These are phyloP conservation scores for Tetrahymena elliotti DNA, from an alignment of 73 alveolate species.

Conservation along the genomic window DNA sequence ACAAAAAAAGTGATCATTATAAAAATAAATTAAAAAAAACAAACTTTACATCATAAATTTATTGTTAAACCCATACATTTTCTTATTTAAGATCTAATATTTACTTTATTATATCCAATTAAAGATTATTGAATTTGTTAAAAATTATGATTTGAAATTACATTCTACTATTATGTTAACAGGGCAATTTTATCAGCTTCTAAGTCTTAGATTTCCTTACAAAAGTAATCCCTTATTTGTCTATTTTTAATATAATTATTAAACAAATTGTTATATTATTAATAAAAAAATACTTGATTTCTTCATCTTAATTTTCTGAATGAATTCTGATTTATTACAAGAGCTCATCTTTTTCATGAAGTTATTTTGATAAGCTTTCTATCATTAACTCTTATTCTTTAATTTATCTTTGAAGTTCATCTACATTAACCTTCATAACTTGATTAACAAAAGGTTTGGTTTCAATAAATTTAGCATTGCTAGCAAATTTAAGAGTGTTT, in stretches of 20 bases:
- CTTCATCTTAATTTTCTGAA: not conserved
- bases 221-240: not conserved
- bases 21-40: not conserved
- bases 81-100: not conserved
- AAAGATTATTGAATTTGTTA: not conserved
- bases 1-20: not conserved
- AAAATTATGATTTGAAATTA: not conserved
- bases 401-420: not conserved
- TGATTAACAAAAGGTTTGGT: not conserved
- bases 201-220: not conserved
- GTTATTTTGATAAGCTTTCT: not conserved
- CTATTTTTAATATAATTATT: not conserved
- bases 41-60: not conserved
- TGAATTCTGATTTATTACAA: not conserved
- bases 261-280: too few relatives aligned
- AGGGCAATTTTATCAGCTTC: not conserved
- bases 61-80: not conserved
- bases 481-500: conserved; percentile 3
- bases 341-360: not conserved
- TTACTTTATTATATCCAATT: not conserved
- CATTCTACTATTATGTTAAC: not conserved
- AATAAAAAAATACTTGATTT: not conserved
- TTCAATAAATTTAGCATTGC: not conserved
- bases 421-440: not conserved
- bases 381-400: not conserved